Conservation (phyloP, 2,329 filamentous ascomycete species). For the Penicillium hesseltinei region DNA sequence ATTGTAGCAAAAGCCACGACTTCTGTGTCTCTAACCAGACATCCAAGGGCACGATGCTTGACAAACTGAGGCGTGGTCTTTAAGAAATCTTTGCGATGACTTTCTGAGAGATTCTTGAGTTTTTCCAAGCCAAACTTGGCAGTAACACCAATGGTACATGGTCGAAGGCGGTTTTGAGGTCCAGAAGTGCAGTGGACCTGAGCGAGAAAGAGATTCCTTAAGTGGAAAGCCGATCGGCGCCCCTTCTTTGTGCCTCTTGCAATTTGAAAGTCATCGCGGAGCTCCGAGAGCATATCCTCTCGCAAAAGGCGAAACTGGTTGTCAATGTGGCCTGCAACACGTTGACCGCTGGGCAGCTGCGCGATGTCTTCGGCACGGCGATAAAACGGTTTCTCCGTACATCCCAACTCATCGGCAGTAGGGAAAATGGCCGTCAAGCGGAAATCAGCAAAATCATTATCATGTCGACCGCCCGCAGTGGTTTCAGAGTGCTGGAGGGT, state of each 20-base stretch:
- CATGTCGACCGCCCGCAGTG: conserved; percentile 65
- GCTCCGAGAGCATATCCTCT: conserved; percentile 67
- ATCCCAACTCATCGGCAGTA: conserved; percentile 63
- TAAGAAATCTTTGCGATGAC: conserved; percentile 48
- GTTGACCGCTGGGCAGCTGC: conserved; percentile 35
- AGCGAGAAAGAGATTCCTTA: conserved; percentile 41
- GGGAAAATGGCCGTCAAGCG: conserved; percentile 63
- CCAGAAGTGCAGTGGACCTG: conserved; percentile 38
- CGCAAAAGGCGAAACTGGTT: conserved; percentile 70
- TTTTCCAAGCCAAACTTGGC: conserved; percentile 47
- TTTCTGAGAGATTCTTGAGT: conserved; percentile 32
- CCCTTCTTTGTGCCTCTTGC: conserved; percentile 52
- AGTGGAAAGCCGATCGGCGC: conserved; percentile 36
- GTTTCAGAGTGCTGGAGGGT: neutral
- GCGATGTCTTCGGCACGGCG: conserved; percentile 52
- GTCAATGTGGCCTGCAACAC: conserved; percentile 58
- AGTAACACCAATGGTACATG: conserved; percentile 44
- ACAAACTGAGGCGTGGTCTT: conserved; percentile 52
- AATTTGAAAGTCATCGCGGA: conserved; percentile 60
- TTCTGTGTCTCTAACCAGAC: conserved; percentile 51
- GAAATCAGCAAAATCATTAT: conserved; percentile 68
- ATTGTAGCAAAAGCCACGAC: conserved; percentile 62
- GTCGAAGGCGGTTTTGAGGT: conserved; percentile 20
- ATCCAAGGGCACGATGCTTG: conserved; percentile 62
- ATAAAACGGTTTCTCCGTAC: conserved; percentile 55